Conservation (phyloP, 2,329 filamentous ascomycete species). For the Hypoxylon sp. region DNA sequence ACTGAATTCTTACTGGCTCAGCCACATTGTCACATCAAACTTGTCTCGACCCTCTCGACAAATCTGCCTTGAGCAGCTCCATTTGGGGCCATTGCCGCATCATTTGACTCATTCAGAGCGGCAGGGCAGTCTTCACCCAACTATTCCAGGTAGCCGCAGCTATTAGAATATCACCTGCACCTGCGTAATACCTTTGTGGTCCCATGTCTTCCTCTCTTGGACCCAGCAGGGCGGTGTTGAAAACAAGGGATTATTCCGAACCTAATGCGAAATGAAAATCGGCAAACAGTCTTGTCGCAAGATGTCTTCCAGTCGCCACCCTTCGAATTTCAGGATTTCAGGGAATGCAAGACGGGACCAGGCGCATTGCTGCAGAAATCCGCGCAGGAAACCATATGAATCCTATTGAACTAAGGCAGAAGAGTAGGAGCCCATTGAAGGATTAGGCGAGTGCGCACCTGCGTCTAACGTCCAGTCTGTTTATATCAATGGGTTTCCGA, state of each 20-base stretch:
- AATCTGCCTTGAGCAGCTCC: constrained; percentile 36
- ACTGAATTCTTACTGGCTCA: constrained; percentile 27
- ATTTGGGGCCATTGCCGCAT: constrained; percentile 27
- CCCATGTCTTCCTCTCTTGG: constrained; percentile 13
- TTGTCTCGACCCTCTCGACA: constrained; percentile 7
- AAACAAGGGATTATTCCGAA: constrained; percentile 14
- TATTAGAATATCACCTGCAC: constrained; percentile 26
- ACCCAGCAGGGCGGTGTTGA: constrained; percentile 17
- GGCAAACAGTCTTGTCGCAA: constrained; percentile 10
- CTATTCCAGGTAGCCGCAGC: constrained; percentile 18
- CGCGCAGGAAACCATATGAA: constrained; percentile 2
- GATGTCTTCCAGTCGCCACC: neutral
- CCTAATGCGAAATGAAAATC: constrained; percentile 10
- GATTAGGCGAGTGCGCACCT: constrained; percentile 17
- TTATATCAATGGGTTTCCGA: too few species aligned
- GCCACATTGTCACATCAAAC: constrained; percentile 28
- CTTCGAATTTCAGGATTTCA: neutral
- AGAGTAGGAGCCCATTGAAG: constrained; percentile 16
- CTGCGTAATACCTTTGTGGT: constrained; percentile 16
- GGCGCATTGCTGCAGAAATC: constrained; percentile 22
- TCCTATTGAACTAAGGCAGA: too few species aligned
- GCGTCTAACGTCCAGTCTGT: neutral
- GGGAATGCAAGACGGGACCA: constrained; percentile 5
- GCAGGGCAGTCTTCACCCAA: constrained; percentile 23
- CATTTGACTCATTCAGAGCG: constrained; percentile 32